These are phyloP conservation scores for Clitopilus hobsonii DNA, from an alignment of 768 basidiomycete genomes.

Conservation along the genomic window DNA sequence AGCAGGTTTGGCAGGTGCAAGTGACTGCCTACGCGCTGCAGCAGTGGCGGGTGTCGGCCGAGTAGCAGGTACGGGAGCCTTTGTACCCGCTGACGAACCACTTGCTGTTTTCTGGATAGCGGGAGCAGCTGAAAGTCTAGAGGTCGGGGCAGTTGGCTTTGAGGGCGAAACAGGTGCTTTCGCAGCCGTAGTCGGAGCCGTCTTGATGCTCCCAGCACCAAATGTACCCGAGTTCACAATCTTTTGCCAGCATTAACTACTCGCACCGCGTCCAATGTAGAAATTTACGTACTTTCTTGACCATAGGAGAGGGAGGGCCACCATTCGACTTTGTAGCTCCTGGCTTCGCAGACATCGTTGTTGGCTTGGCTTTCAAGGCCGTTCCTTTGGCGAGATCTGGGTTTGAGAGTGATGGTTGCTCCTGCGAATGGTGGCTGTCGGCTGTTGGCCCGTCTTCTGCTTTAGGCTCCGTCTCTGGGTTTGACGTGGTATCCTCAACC, in stretches of 20 bases:
- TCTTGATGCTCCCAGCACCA: conserved; percentile 51
- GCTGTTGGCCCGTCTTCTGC: conserved; percentile 6
- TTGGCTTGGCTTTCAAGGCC: conserved; percentile 26
- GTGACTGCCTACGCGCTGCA: neutral
- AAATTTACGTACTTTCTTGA: conserved; percentile 58
- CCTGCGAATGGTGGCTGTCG: conserved; percentile 11
- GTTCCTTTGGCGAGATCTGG: conserved; percentile 18
- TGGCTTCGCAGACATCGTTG: conserved; percentile 34
- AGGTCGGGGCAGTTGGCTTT: conserved; percentile 28
- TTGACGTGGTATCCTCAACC: conserved; percentile 19
- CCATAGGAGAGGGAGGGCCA: conserved; percentile 47
- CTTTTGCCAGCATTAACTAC: conserved; percentile 27
- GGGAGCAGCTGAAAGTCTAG: conserved; percentile 6
- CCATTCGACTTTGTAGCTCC: conserved; percentile 40
- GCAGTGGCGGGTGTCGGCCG: neutral
- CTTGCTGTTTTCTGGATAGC: conserved; percentile 15
- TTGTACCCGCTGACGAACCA: neutral
- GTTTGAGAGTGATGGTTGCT: conserved; percentile 13
- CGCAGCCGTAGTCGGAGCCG: conserved; percentile 36
- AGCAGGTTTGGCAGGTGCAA: conserved; percentile 2
- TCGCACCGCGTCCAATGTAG: neutral
- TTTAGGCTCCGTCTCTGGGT: conserved; percentile 11
- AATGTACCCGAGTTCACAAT: conserved; percentile 64
- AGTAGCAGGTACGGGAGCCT: conserved; percentile 1
- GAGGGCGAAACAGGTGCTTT: conserved; percentile 8